Base-by-base conservation (phyloP, 441 rosid genomes). In the Sinapis alba region DNA sequence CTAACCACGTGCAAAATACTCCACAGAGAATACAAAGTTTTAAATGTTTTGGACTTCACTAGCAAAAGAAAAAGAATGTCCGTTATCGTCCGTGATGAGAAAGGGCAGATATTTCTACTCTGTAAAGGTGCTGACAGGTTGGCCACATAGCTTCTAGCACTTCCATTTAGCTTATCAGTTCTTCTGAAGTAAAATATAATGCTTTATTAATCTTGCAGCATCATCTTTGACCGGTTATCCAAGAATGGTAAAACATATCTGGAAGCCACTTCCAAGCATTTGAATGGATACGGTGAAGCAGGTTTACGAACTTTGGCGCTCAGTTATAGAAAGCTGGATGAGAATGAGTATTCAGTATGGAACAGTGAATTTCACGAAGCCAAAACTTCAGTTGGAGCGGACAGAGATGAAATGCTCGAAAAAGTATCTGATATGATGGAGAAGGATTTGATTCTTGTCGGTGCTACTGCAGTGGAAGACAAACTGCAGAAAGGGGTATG, bases 121-220 rank as follows among this genome's bases (percentile, higher is more conserved):
- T 89, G 96, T 89, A 93, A 93, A 82, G 98, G 98, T 6, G 98
- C 97, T 58, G 97, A 93, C 80, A 93, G 96, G 98, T 89, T 65
- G 68, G 66, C 7, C 4, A 47, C 77, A 36, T 66, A 57, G 7
- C 50, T 69, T 56, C 53, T 54, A 62, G 32, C 34, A 38, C 24
- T 28, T 23, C 54, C 61, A 68, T 72, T 2, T 34, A 41, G 23
- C 60, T 19, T 62, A 41, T 62, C 58, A 65, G 15, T 76, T 64
- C 34, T 59, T 45, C 61, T 61, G n/a, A 59, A 43, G 24, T 45
- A 28, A 9, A 15, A 28, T 24, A 51, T 61, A 45, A 45, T 69
- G 80, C 18, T 30, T 69, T 65, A 72, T 65, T 65, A 76, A 60
- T 24, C 62, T 76, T 75, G 41, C 89, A 92, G 97, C 85, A 87